These are phyloP conservation scores for Fraxinus nigra DNA, from an alignment of 305 asterid species.

Conservation along the genomic window DNA sequence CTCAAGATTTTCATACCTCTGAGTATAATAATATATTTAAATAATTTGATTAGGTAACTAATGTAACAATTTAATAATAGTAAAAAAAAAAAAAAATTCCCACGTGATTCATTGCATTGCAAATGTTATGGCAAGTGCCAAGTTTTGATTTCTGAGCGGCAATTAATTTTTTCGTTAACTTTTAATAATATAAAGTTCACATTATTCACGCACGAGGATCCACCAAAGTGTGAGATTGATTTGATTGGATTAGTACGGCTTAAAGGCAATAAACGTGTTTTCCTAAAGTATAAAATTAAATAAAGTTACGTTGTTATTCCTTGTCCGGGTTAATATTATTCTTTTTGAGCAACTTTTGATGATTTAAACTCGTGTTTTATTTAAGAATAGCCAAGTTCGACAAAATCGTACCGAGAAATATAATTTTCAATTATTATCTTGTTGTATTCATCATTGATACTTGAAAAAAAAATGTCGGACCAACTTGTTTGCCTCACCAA, in stretches of 20 bases:
- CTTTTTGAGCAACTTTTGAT: background rate
- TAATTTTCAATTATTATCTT: background rate
- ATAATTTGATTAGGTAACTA: background rate
- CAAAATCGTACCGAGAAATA: slow-evolving; percentile 20
- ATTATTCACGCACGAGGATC: slow-evolving; percentile 7
- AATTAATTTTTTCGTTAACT: background rate
- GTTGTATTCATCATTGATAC: slow-evolving; percentile 16
- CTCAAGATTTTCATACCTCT: background rate
- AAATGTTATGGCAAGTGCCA: background rate
- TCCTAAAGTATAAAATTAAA: background rate
- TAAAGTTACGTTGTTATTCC: slow-evolving; percentile 33
- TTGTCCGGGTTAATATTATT: slow-evolving; percentile 29
- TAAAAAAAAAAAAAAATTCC: background rate
- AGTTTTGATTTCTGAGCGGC: background rate
- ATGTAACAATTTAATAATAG: background rate
- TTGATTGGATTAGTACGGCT: background rate
- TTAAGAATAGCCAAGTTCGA: slow-evolving; percentile 15
- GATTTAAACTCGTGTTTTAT: slow-evolving; percentile 31
- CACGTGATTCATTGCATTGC: background rate
- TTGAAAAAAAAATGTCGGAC: slow-evolving; percentile 15
- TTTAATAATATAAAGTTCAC: slow-evolving; percentile 10
- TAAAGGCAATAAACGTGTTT: slow-evolving; percentile 25
- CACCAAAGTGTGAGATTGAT: slow-evolving; percentile 6
- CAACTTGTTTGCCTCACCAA: slow-evolving; percentile 1
- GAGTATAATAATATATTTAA: background rate